Percentiles rank a stretch among this genome's conserved stretches.
phyloP scores from a whole-genome alignment of 2,329 filamentous ascomycete species.

The Mycogone perniciosa region DNA sequence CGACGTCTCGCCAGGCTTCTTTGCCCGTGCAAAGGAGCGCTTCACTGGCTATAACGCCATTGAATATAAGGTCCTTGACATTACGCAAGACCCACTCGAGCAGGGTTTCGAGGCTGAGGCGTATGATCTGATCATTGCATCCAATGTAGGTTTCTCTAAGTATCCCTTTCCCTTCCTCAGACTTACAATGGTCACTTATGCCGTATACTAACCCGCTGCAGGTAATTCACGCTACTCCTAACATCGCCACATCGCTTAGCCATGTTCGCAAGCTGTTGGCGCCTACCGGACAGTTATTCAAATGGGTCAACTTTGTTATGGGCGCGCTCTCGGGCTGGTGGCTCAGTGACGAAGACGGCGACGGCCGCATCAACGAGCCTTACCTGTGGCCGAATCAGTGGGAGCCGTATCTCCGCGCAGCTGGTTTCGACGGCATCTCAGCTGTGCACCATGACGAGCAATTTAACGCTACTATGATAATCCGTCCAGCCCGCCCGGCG shows the following conservation, averaged over 20 bases:
- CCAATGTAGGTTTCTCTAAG: constrained; percentile 11
- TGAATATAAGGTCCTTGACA: constrained; percentile 20
- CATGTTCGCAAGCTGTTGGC: constrained; percentile 20
- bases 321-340: neutral
- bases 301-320: neutral
- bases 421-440: constrained; percentile 18
- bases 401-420: constrained; percentile 20
- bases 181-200: neutral
- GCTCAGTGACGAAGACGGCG: neutral
- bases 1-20: constrained; percentile 19
- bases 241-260: constrained; percentile 15
- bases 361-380: constrained; percentile 19
- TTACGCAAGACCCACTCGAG: constrained; percentile 17
- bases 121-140: constrained; percentile 21
- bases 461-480: neutral
- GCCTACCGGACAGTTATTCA: constrained; percentile 20
- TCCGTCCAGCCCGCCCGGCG: neutral
- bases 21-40: constrained; percentile 16
- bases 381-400: constrained; percentile 21
- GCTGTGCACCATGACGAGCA: neutral
- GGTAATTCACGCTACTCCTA: constrained; percentile 21
- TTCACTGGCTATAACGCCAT: constrained; percentile 12
- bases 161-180: neutral
- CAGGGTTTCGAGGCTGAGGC: constrained; percentile 17
- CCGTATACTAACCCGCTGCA: neutral